Evolutionary conservation across 2,329 filamentous ascomycete genomes (phyloP).

Genomic region (Aspergillus sp.): DNA sequence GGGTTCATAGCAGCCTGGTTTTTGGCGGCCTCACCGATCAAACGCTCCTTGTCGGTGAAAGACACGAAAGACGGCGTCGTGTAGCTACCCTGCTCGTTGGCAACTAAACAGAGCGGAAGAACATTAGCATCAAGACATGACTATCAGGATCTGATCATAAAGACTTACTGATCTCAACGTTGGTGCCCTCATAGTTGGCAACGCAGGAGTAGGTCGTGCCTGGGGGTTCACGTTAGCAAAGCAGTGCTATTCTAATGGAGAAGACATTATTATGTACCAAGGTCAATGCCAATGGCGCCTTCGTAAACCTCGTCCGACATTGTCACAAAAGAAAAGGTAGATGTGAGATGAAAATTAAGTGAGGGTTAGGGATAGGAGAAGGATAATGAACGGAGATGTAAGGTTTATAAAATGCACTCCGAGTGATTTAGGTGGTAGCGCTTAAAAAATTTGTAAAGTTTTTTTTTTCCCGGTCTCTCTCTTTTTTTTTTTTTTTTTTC

Average conservation of each 20-base stretch:
- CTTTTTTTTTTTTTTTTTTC: not conserved
- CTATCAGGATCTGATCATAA: not conserved
- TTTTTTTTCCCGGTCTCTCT: slow-evolving; percentile 10
- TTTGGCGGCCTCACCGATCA: slow-evolving; percentile 99
- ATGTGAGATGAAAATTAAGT: slow-evolving; percentile 11
- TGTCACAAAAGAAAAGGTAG: slow-evolving; percentile 28
- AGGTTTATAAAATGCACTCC: slow-evolving; percentile 20
- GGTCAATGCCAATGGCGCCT: slow-evolving; percentile 99
- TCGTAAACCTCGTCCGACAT: slow-evolving; percentile 99
- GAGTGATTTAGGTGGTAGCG: slow-evolving; percentile 22
- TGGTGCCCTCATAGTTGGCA: slow-evolving; percentile 98
- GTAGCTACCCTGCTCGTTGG: slow-evolving; percentile 99
- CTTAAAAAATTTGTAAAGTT: slow-evolving; percentile 18
- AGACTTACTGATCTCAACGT: slow-evolving; percentile 92
- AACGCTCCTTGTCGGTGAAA: slow-evolving; percentile 97
- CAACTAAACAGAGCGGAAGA: slow-evolving; percentile 54
- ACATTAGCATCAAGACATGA: slow-evolving; percentile 1
- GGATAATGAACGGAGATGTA: slow-evolving; percentile 13
- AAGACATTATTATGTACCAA: slow-evolving; percentile 63
- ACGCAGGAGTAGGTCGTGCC: slow-evolving; percentile 99
- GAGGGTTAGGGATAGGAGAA: slow-evolving; percentile 9
- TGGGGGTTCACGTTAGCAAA: slow-evolving; percentile 43
- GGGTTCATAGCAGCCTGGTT: slow-evolving; percentile 99
- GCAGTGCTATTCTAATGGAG: slow-evolving; percentile 3
- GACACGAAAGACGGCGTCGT: slow-evolving; percentile 99